Base-by-base conservation (phyloP, 2,329 filamentous ascomycete genomes). In the Stagonosporopsis cucurbitacearum region DNA sequence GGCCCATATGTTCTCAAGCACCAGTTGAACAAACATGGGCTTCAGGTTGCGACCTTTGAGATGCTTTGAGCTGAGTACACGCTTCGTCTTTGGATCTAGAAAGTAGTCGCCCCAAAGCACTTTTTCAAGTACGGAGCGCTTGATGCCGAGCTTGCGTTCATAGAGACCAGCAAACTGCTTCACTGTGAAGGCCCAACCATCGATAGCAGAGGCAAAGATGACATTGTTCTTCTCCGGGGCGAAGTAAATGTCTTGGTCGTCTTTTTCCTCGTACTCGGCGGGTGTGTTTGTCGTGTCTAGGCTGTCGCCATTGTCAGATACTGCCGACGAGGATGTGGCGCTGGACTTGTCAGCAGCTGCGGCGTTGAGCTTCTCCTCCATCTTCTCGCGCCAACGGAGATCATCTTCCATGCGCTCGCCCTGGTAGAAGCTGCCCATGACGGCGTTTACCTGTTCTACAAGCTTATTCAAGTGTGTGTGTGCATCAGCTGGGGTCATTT, bases 331-430 rank as follows among this genome's bases (percentile, higher is more conserved):
- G n/a, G n/a, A 66, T n/a, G 78, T 77, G 5, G 80, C 77, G 63
- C 81, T 79, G 54, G 86, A 86, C 69, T 86, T 89, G 13, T 85
- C 84, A 1, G 86, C 86, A 33, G 87, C 86, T 30, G 88, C 84
- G 1, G 89, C 89, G 57, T 85, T 91, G 42, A 93, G 86, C 59
- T 89, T 87, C 74, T 96, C 90, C 68, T 99, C 95, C 77, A 98
- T 91, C 55, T 86, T 86, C 77, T 98, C 93, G 64, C 95, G 85
- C 95, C 95, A 99, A 75, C 95, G 91, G 56, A 98, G 82, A 72
- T 99, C 94, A 66, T 98, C 94, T 74, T 98, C 95, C 95, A 99
- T 99, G 46, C 95, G 87, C 77, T 99, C 95, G 49, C 95, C 95
- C 67, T 97, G 92, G 73, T 96, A 97, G 76, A 99, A 99, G 73